Evolutionary conservation across 1,139 yeast species (phyloP).

Genomic region (Diutina scorzettiae): DNA sequence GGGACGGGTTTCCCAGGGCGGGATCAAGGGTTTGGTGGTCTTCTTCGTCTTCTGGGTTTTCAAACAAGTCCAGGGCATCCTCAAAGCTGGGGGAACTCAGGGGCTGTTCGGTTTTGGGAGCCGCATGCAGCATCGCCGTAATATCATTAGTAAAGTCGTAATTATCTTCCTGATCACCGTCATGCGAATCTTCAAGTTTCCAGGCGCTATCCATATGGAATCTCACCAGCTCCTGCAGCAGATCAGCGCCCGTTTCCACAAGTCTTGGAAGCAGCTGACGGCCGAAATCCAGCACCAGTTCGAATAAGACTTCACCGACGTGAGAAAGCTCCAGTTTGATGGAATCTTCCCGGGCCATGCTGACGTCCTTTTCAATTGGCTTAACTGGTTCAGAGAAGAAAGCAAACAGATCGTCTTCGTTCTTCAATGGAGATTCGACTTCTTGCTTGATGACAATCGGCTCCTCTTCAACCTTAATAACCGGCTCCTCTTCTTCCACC

Average conservation of each 20-base stretch:
- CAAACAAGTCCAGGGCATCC: slow-evolving; percentile 8
- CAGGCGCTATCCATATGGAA: slow-evolving; percentile 25
- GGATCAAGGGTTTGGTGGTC: slow-evolving; percentile 7
- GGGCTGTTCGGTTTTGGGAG: not conserved
- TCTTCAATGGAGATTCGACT: no score
- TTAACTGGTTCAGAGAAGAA: no score
- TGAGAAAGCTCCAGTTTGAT: not conserved
- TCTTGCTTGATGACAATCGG: not conserved
- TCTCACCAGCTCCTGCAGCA: slow-evolving; percentile 13
- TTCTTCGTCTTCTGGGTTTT: no score
- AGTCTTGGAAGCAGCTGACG: not conserved
- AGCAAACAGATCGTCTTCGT: no score
- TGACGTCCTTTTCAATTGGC: no score
- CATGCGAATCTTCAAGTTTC: slow-evolving; percentile 30
- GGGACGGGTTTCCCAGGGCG: slow-evolving; percentile 7
- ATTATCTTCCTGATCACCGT: slow-evolving; percentile 33
- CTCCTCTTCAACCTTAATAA: not conserved
- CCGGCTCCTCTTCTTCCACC: not conserved
- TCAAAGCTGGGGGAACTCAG: slow-evolving; percentile 6
- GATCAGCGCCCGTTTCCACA: not conserved
- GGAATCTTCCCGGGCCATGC: not conserved
- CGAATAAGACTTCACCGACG: not conserved
- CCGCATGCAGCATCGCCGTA: slow-evolving; percentile 7
- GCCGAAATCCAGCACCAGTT: slow-evolving; percentile 3
- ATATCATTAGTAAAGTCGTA: slow-evolving; percentile 19